phyloP scores from a whole-genome alignment of 495 filamentous ascomycete genomes.

The Cladorrhinum samala region DNA sequence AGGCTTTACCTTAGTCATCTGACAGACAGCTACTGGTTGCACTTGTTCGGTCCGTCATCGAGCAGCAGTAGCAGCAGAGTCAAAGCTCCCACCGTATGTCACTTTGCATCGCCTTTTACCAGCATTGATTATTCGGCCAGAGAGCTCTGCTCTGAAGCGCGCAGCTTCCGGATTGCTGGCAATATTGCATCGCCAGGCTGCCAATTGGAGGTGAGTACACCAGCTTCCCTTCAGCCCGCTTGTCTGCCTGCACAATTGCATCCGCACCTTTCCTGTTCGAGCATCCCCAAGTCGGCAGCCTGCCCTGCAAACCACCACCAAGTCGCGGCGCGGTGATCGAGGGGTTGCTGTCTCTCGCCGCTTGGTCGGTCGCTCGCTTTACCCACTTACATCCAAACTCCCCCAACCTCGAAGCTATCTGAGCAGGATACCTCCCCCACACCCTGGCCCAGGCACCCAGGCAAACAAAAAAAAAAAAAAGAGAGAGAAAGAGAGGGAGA shows the following conservation, averaged over 20 bases:
- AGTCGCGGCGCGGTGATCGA: neutral
- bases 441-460: neutral
- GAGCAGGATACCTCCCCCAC: neutral
- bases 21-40: no score
- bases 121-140: no score
- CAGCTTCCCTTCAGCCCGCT: neutral
- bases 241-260: neutral
- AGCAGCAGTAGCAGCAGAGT: no score
- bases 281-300: neutral
- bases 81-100: no score
- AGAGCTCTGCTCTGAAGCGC: neutral
- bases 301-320: neutral
- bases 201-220: neutral
- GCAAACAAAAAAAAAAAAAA: neutral
- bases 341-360: neutral
- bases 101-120: no score
- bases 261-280: neutral
- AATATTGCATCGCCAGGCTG: no score
- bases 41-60: no score
- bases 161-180: no score
- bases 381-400: neutral
- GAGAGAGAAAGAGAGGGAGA: no score
- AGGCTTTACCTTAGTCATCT: no score
- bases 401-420: neutral
- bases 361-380: no score